phyloP scores from a whole-genome alignment of 2,329 filamentous ascomycete species.

The Colletotrichum orbiculare region DNA sequence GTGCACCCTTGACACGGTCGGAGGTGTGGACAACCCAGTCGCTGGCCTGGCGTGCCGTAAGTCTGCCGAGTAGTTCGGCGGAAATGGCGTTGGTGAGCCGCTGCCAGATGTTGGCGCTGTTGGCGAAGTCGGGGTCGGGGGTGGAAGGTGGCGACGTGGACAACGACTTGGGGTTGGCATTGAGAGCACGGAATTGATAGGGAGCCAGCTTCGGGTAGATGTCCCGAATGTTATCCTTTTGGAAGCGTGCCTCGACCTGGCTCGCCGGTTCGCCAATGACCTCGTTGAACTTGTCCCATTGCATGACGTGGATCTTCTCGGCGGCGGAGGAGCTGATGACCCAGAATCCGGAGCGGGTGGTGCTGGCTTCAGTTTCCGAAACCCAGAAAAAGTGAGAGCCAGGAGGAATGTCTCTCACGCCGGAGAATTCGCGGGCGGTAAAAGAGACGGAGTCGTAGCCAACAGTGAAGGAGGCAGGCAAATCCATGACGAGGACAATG shows the following conservation, averaged over 20 bases:
- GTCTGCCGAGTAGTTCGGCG: slow-evolving; percentile 55
- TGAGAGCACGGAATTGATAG: slow-evolving; percentile 52
- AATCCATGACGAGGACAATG: slow-evolving; percentile 62
- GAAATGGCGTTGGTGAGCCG: slow-evolving; percentile 62
- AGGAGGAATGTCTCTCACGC: slow-evolving; percentile 64
- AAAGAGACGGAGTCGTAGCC: slow-evolving; percentile 65
- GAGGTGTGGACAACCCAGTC: slow-evolving; percentile 66
- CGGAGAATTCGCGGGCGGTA: slow-evolving; percentile 59
- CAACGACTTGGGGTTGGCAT: slow-evolving; percentile 24
- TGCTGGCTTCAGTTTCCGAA: slow-evolving; percentile 58
- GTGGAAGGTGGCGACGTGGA: slow-evolving; percentile 32
- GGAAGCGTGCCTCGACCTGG: slow-evolving; percentile 57
- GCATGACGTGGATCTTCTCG: slow-evolving; percentile 56
- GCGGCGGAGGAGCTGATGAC: slow-evolving; percentile 51
- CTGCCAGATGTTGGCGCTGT: slow-evolving; percentile 57
- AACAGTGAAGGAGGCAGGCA: slow-evolving; percentile 63
- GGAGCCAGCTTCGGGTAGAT: slow-evolving; percentile 56
- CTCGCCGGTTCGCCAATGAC: slow-evolving; percentile 60
- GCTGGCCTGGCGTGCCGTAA: slow-evolving; percentile 54
- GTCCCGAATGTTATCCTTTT: slow-evolving; percentile 52
- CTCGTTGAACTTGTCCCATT: slow-evolving; percentile 69
- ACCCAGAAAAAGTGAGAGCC: slow-evolving; percentile 72
- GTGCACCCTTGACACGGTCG: slow-evolving; percentile 61
- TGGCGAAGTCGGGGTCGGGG: slow-evolving; percentile 40
- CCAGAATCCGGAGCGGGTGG: slow-evolving; percentile 68